These are phyloP conservation scores for Scedosporium boydii DNA, from an alignment of 2,329 filamentous ascomycete genomes.

Conservation along the genomic window DNA sequence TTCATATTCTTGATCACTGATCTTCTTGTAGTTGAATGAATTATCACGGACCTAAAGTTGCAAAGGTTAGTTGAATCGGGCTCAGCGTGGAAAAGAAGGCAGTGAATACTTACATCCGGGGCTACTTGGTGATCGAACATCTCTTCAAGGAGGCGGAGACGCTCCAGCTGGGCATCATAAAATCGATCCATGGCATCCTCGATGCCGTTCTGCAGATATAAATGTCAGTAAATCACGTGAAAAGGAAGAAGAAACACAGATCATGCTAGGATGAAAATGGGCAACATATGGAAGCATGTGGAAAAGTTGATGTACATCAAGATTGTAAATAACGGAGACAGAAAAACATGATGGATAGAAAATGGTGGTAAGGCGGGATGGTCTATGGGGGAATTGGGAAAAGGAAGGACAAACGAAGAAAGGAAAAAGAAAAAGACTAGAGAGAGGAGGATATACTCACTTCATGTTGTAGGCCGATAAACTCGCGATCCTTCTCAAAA, in stretches of 20 bases:
- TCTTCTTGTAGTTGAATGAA: constrained; percentile 33
- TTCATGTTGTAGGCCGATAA: constrained; percentile 11
- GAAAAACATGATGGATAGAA: too few species aligned
- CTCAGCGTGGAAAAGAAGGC: constrained; percentile 10
- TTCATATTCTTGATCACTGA: constrained; percentile 33
- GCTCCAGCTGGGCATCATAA: constrained; percentile 34
- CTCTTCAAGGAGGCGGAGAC: constrained; percentile 33
- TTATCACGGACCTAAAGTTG: constrained; percentile 28
- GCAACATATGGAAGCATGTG: too few species aligned
- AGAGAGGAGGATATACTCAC: constrained; percentile 12
- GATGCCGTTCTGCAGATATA: constrained; percentile 21
- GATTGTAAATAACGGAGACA: background rate
- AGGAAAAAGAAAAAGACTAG: background rate
- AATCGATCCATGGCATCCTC: constrained; percentile 30
- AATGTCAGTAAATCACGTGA: background rate
- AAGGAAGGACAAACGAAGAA: background rate
- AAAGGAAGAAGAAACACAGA: background rate
- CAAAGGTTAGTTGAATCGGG: constrained; percentile 15
- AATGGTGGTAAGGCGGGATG: too few species aligned
- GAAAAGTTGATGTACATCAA: background rate
- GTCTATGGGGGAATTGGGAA: too few species aligned
- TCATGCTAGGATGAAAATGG: background rate
- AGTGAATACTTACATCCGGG: constrained; percentile 34
- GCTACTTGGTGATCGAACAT: constrained; percentile 34
- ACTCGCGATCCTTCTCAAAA: constrained; percentile 9